Percentiles rank a stretch among this genome's conserved stretches.
phyloP scores from a whole-genome alignment of 2,329 filamentous ascomycete species.

The Xylariaceae sp. region DNA sequence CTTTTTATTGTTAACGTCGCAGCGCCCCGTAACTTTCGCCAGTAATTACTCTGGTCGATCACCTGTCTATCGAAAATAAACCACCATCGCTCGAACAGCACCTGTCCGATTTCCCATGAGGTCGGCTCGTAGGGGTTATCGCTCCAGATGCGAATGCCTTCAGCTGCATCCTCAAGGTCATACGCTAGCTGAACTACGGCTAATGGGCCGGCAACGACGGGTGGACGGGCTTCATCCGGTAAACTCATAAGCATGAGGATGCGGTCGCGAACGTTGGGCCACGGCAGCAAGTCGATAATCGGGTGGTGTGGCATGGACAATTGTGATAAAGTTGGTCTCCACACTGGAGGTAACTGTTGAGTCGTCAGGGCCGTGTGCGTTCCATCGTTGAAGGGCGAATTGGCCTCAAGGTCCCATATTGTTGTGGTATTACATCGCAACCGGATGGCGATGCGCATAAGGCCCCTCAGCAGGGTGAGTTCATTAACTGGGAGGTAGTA shows the following conservation, averaged over 20 bases:
- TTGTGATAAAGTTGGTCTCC: constrained; percentile 60
- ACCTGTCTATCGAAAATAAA: constrained; percentile 62
- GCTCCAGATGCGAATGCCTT: constrained; percentile 59
- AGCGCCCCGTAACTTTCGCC: constrained; percentile 56
- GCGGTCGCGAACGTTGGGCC: constrained; percentile 61
- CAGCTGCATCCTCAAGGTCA: constrained; percentile 61
- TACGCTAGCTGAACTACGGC: constrained; percentile 60
- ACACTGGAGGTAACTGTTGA: constrained; percentile 52
- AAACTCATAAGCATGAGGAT: constrained; percentile 59
- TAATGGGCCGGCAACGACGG: constrained; percentile 52
- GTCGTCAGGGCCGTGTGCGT: constrained; percentile 39
- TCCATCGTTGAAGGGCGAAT: constrained; percentile 53
- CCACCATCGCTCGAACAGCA: constrained; percentile 67
- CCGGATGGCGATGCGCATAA: constrained; percentile 55
- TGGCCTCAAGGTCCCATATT: constrained; percentile 55
- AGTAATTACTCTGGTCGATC: constrained; percentile 60
- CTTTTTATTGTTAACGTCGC: constrained; percentile 34
- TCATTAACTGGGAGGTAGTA: constrained; percentile 56
- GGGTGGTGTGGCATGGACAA: constrained; percentile 61
- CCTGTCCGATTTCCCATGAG: constrained; percentile 64
- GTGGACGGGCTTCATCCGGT: constrained; percentile 55
- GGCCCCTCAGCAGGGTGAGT: constrained; percentile 55
- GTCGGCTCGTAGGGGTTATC: constrained; percentile 49
- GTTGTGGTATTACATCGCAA: constrained; percentile 48
- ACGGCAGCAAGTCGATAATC: constrained; percentile 63